A percentile compares a stretch with the other conserved stretches of the same genome.
phyloP scores from a whole-genome alignment of 108 stramenopile genomes.

The Aurantiochytrium sp. region DNA sequence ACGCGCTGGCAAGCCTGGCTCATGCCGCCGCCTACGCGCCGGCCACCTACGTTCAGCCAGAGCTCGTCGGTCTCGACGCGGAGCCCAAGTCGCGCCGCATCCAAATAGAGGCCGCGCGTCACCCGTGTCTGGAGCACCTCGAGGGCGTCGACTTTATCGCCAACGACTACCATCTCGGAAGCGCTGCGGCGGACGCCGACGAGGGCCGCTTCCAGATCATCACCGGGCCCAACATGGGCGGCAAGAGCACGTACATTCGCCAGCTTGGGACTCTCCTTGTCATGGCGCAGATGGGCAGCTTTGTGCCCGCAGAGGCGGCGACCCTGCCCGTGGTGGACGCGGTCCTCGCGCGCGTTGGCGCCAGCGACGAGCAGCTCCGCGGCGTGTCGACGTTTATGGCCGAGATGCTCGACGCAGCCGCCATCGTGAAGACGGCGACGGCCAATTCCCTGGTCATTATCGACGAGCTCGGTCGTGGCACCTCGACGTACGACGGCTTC shows the following conservation, averaged over 20 bases:
- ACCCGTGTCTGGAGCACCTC: constrained; percentile 92
- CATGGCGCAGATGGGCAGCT: constrained; percentile 90
- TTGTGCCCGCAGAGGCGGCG: constrained; percentile 73
- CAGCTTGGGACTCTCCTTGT: constrained; percentile 80
- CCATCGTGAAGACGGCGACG: constrained; percentile 79
- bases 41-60: constrained; percentile 72
- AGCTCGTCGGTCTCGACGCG: constrained; percentile 67
- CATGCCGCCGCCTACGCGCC: constrained; percentile 76
- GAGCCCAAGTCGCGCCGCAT: neutral
- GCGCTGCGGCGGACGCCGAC: neutral
- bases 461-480: constrained; percentile 97
- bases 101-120: constrained; percentile 72
- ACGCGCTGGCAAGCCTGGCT: constrained; percentile 65
- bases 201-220: constrained; percentile 73
- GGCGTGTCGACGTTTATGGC: constrained; percentile 98
- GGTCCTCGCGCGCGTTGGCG: constrained; percentile 86
- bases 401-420: constrained; percentile 94
- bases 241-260: constrained; percentile 91
- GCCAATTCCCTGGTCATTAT: constrained; percentile 87
- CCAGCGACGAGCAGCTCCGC: constrained; percentile 85
- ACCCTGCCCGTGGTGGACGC: constrained; percentile 84
- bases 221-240: constrained; percentile 97
- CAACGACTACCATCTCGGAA: constrained; percentile 69
- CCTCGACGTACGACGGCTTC: constrained; percentile 92
- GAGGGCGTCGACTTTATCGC: constrained; percentile 82